Conservation (phyloP, 331 rosid genomes). For the Phaseolus coccineus region DNA sequence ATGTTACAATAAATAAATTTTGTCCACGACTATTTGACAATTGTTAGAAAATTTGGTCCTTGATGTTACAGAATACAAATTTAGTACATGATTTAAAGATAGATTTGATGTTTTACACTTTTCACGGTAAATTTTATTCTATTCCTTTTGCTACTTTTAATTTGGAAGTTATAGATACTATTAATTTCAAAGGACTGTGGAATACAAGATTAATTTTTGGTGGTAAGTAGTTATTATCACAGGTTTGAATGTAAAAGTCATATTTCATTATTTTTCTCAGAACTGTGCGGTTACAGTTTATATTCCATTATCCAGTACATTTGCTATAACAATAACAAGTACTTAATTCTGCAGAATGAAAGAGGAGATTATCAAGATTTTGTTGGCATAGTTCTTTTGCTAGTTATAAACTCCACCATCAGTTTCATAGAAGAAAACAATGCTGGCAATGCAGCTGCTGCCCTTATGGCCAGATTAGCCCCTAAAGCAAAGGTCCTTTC, state of each 20-base stretch:
- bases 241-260: constrained; percentile 19
- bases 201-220: background rate
- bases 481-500: constrained; percentile 70
- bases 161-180: background rate
- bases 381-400: constrained; percentile 64
- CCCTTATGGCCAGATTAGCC: constrained; percentile 67
- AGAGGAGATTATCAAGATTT: constrained; percentile 67
- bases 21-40: too few relatives aligned
- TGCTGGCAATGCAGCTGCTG: constrained; percentile 86
- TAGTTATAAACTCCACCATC: constrained; percentile 73
- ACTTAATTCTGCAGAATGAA: constrained; percentile 48
- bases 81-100: background rate
- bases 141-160: background rate
- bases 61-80: background rate
- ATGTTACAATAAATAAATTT: too few relatives aligned
- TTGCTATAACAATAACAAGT: constrained; percentile 9
- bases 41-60: too few relatives aligned
- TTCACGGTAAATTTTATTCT: constrained; percentile 2
- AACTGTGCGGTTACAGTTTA: constrained; percentile 6
- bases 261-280: constrained; percentile 11
- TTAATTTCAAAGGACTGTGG: background rate
- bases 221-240: constrained; percentile 8
- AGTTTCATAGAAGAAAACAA: constrained; percentile 83
- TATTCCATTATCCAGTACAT: constrained; percentile 1
- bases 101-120: background rate